These are phyloP conservation scores for Fusarium tjaetaba DNA, from an alignment of 2,329 filamentous ascomycete species.

Conservation along the genomic window DNA sequence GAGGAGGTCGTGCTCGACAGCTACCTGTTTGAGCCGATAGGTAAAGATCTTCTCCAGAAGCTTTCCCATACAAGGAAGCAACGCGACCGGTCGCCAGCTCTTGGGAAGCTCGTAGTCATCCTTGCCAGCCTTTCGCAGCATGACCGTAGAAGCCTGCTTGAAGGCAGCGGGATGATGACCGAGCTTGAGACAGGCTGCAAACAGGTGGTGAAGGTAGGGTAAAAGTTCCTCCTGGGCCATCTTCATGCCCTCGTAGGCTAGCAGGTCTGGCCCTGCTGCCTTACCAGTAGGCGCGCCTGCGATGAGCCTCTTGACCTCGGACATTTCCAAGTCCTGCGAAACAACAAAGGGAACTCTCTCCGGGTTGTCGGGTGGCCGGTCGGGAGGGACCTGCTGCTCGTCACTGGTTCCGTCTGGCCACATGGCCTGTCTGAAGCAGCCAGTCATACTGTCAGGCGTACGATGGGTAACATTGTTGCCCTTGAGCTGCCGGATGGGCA, in stretches of 20 bases:
- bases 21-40: neutral
- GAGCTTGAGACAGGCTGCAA: constrained; percentile 8
- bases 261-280: neutral
- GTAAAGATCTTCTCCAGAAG: constrained; percentile 6
- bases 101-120: constrained; percentile 2
- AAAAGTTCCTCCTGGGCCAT: neutral
- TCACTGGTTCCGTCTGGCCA: neutral
- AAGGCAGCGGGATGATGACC: constrained; percentile 2
- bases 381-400: neutral
- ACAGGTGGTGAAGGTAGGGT: neutral
- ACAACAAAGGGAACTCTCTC: neutral
- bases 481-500: neutral
- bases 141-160: neutral
- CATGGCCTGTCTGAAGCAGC: neutral
- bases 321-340: neutral
- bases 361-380: neutral
- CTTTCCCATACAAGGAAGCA: constrained; percentile 6
- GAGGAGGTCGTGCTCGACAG: neutral
- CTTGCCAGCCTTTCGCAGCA: constrained; percentile 11
- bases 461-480: neutral
- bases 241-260: constrained; percentile 12
- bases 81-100: constrained; percentile 11
- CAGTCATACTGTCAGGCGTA: neutral
- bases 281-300: neutral
- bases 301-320: neutral